Evolutionary conservation across 2,329 filamentous ascomycete species (phyloP).

Genomic region (Penicillium sp.): DNA sequence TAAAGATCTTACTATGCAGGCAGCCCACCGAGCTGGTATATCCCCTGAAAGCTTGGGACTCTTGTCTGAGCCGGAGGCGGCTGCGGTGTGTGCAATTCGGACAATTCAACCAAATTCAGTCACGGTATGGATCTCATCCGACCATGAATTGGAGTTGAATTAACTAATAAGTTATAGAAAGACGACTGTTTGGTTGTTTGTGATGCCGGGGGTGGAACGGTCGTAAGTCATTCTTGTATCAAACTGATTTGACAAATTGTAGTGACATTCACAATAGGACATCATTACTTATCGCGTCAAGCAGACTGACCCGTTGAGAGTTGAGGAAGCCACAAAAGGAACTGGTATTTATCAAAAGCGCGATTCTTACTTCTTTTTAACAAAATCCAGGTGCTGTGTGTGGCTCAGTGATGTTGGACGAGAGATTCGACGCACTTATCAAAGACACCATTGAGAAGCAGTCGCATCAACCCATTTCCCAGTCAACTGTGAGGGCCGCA

Average conservation of each 20-base stretch:
- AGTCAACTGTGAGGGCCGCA: constrained; percentile 25
- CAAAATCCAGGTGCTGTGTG: constrained; percentile 27
- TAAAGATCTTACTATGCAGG: constrained; percentile 29
- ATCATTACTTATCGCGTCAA: constrained; percentile 33
- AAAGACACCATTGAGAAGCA: constrained; percentile 25
- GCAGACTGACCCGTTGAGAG: constrained; percentile 20
- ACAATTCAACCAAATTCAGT: constrained; percentile 27
- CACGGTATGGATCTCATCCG: constrained; percentile 9
- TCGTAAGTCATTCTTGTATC: constrained; percentile 17
- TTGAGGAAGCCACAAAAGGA: constrained; percentile 30
- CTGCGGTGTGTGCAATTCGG: constrained; percentile 32
- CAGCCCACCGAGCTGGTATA: constrained; percentile 18
- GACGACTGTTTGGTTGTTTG: constrained; percentile 36
- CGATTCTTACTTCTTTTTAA: neutral
- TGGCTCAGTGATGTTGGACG: constrained; percentile 33
- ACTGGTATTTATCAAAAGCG: constrained; percentile 16
- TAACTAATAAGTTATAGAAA: constrained; percentile 12
- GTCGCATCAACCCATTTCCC: constrained; percentile 27
- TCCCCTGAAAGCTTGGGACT: constrained; percentile 5
- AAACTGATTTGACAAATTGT: neutral
- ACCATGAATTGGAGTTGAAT: neutral
- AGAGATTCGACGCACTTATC: constrained; percentile 27
- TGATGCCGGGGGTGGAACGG: constrained; percentile 41
- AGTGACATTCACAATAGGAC: constrained; percentile 19
- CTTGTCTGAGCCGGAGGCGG: constrained; percentile 32